Percentiles rank a stretch among this genome's conserved stretches.
These are phyloP conservation scores for Candida sphagnicola DNA, from an alignment of 805 yeast genomes.

Conservation along the genomic window DNA sequence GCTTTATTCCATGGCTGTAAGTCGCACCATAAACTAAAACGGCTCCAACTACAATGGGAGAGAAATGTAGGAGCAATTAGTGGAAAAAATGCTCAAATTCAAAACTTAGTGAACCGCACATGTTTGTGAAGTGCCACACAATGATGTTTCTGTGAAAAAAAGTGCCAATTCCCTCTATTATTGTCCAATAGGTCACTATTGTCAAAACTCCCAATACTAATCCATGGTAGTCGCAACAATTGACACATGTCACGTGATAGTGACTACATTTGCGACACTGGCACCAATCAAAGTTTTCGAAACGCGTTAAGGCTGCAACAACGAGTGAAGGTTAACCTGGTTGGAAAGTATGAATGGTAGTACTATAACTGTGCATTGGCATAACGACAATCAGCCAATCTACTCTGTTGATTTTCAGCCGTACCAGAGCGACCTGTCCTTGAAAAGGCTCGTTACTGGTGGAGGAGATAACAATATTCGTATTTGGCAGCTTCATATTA, in stretches of 20 bases:
- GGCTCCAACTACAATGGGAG: neutral
- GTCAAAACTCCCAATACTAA: too few species aligned
- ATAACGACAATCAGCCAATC: conserved; percentile 70
- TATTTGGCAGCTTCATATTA: conserved; percentile 36
- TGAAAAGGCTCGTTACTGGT: conserved; percentile 70
- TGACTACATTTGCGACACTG: neutral
- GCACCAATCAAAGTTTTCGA: neutral
- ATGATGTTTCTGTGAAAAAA: too few species aligned
- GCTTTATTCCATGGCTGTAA: too few species aligned
- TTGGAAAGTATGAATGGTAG: conserved; percentile 34
- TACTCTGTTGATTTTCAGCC: conserved; percentile 67
- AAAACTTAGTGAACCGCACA: neutral
- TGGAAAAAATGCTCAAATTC: neutral
- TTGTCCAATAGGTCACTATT: too few species aligned
- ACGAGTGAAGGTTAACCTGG: too few species aligned
- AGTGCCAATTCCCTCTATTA: too few species aligned
- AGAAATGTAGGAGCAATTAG: neutral
- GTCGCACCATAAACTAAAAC: neutral
- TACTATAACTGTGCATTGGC: conserved; percentile 67
- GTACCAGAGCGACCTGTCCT: conserved; percentile 8
- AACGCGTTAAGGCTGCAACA: too few species aligned
- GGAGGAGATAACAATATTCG: conserved; percentile 95
- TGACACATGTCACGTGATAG: too few species aligned
- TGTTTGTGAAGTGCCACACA: too few species aligned
- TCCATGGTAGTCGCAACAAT: too few species aligned